Conservation (phyloP, 768 basidiomycete genomes). For the Kwoniella sp. region DNA sequence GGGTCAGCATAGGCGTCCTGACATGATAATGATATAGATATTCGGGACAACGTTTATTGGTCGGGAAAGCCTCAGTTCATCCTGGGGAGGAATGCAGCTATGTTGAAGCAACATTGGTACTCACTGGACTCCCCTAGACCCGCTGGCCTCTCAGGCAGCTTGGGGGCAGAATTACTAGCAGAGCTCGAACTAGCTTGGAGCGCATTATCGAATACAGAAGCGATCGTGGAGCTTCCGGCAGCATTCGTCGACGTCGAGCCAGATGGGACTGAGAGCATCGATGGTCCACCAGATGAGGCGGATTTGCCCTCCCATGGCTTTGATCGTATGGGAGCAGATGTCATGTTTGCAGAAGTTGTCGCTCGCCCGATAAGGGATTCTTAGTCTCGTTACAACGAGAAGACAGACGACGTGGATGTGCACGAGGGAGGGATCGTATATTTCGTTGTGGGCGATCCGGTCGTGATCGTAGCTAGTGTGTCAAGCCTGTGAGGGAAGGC, state of each 20-base stretch:
- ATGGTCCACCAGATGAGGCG: constrained; percentile 10
- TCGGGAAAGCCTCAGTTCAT: no score
- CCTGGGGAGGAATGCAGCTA: no score
- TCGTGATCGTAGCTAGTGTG: no score
- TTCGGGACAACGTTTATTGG: no score
- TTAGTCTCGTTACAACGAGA: no score
- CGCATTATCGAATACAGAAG: constrained; percentile 41
- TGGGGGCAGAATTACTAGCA: constrained; percentile 24
- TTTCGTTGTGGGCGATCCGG: no score
- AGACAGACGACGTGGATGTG: no score
- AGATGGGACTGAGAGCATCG: no score
- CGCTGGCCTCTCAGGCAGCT: constrained; percentile 44
- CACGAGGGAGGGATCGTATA: no score
- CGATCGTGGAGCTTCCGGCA: neutral
- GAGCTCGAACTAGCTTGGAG: constrained; percentile 27
- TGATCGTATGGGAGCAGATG: constrained; percentile 36
- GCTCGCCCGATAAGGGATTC: no score
- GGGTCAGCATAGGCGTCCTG: neutral
- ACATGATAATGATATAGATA: neutral
- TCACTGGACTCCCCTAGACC: constrained; percentile 25
- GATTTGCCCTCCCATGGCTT: constrained; percentile 41
- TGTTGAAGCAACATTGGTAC: no score
- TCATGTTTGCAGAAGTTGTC: constrained; percentile 24
- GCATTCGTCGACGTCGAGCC: neutral
- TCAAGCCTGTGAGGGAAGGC: no score